phyloP scores from a whole-genome alignment of 148 eudicot genomes.

The Nepenthes mirabilis region DNA sequence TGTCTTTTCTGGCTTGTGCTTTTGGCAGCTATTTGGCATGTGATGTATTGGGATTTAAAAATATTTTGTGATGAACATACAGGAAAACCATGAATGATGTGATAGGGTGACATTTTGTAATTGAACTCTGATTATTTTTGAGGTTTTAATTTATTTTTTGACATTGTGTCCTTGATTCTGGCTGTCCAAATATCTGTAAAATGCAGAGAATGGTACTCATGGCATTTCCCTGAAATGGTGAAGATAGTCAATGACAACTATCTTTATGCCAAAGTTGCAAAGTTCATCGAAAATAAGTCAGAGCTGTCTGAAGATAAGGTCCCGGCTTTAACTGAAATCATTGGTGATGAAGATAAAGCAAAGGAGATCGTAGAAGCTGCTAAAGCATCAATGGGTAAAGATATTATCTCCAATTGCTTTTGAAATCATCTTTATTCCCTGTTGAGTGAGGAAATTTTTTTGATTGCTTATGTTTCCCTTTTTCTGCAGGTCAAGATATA shows the following conservation, averaged over 20 bases:
- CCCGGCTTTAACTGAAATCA: conserved; percentile 57
- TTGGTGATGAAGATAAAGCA: conserved; percentile 97
- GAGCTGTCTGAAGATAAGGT: conserved; percentile 62
- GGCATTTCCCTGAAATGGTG: conserved; percentile 95
- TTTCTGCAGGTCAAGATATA: conserved; percentile 73
- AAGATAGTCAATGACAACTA: conserved; percentile 89
- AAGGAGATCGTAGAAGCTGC: conserved; percentile 94
- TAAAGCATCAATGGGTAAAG: conserved; percentile 92
- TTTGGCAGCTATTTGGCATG: too few species aligned
- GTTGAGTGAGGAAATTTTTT: neutral
- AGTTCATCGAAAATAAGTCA: conserved; percentile 70
- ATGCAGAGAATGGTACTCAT: conserved; percentile 88
- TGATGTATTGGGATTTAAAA: too few species aligned
- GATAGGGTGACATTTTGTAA: too few species aligned
- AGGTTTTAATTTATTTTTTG: neutral
- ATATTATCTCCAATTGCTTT: neutral
- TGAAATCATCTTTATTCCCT: neutral
- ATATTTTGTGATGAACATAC: neutral
- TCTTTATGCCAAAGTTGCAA: conserved; percentile 75
- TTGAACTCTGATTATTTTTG: neutral
- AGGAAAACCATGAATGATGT: neutral
- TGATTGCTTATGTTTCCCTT: neutral
- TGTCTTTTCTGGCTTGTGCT: too few species aligned
- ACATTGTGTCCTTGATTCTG: neutral
- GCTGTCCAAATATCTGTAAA: neutral